phyloP scores from a whole-genome alignment of 768 basidiomycete species.

The Collybiopsis confluens region DNA sequence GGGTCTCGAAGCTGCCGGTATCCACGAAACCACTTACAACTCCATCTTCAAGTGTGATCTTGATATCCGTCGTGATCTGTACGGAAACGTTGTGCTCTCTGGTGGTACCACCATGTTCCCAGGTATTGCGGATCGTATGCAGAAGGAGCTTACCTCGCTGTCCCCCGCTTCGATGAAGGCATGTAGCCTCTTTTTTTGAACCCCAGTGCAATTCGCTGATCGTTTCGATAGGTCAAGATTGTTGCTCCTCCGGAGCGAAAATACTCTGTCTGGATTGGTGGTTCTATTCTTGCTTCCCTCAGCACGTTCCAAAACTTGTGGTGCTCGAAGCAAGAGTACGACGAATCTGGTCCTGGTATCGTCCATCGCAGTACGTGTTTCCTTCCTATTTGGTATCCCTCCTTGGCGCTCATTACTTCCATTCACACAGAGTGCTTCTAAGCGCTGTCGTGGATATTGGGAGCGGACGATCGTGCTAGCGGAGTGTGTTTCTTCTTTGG shows the following conservation, averaged over 20 bases:
- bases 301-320: conserved; percentile 97
- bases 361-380: conserved; percentile 32
- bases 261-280: conserved; percentile 90
- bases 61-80: conserved; percentile 78
- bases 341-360: conserved; percentile 60
- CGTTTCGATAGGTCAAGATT: conserved; percentile 45
- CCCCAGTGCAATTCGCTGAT: neutral
- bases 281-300: conserved; percentile 81
- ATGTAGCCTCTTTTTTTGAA: conserved; percentile 15
- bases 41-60: conserved; percentile 87
- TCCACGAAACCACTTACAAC: conserved; percentile 87
- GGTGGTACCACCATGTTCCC: conserved; percentile 96
- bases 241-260: conserved; percentile 68
- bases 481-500: no score
- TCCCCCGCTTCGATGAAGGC: conserved; percentile 66
- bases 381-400: neutral
- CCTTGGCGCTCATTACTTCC: neutral
- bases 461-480: neutral
- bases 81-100: conserved; percentile 82
- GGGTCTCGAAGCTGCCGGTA: conserved; percentile 68
- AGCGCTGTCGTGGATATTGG: neutral
- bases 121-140: conserved; percentile 86
- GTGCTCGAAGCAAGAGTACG: conserved; percentile 92
- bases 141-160: conserved; percentile 65
- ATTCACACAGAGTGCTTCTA: conserved; percentile 19